phyloP scores from a whole-genome alignment of 495 filamentous ascomycete genomes.

The Cudoniella acicularis region DNA sequence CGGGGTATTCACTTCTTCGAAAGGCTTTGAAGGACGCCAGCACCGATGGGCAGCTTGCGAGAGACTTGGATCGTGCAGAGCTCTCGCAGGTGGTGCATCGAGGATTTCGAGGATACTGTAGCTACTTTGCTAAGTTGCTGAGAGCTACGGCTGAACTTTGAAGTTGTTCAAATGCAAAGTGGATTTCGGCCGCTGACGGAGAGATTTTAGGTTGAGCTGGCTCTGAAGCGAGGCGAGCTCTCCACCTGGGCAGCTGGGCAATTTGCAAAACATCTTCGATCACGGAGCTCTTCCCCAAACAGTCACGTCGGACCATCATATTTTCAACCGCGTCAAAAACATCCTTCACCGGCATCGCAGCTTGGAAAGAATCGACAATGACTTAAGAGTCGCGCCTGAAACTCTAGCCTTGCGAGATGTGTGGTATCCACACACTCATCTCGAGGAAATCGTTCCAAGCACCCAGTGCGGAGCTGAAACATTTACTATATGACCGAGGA shows the following conservation, averaged over 20 bases:
- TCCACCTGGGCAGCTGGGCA: too few relatives aligned
- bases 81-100: neutral
- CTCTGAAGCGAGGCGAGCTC: neutral
- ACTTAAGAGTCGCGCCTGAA: neutral
- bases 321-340: too few relatives aligned
- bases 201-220: neutral
- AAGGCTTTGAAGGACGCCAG: neutral
- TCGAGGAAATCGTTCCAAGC: constrained; percentile 10
- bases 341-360: too few relatives aligned
- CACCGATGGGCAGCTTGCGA: neutral
- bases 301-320: too few relatives aligned
- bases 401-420: constrained; percentile 16
- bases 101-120: neutral
- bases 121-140: neutral
- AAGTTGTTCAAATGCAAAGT: neutral
- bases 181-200: too few relatives aligned
- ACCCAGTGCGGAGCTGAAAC: constrained; percentile 17
- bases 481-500: constrained; percentile 34
- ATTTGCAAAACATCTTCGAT: too few relatives aligned
- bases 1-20: constrained; percentile 20
- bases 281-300: too few relatives aligned
- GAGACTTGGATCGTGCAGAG: neutral
- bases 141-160: neutral
- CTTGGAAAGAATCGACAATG: too few relatives aligned
- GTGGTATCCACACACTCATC: constrained; percentile 25